Percentiles rank a stretch among this genome's conserved stretches.
Evolutionary conservation across 768 basidiomycete species (phyloP).

Genomic region (Glaciozyma antarctica): DNA sequence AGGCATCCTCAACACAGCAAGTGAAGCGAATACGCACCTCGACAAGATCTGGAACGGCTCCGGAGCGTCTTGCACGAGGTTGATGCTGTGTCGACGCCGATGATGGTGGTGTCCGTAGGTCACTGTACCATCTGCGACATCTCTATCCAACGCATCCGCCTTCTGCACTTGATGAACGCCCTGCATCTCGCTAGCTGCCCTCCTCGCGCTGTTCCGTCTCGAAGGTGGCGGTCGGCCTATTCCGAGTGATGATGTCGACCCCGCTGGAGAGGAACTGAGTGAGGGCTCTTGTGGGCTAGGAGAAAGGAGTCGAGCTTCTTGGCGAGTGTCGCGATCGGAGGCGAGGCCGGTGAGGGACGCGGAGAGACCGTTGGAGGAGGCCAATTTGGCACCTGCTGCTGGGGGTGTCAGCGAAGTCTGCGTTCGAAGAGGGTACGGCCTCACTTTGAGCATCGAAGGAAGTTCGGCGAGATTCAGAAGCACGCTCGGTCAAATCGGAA

Average conservation of each 20-base stretch:
- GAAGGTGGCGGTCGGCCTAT: too few species aligned
- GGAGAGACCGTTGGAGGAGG: not conserved
- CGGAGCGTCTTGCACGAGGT: not conserved
- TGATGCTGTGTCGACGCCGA: not conserved
- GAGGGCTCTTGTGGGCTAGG: too few species aligned
- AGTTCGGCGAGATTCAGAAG: too few species aligned
- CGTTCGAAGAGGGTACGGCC: not conserved
- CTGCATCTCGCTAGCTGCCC: not conserved
- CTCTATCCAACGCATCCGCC: too few species aligned
- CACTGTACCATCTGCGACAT: too few species aligned
- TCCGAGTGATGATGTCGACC: too few species aligned
- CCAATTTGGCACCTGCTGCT: not conserved
- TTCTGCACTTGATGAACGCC: not conserved
- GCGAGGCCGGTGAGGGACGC: not conserved
- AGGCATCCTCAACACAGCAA: not conserved
- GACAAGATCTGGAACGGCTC: constrained; percentile 1
- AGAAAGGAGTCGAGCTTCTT: too few species aligned
- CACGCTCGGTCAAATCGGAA: too few species aligned
- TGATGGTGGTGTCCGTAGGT: not conserved
- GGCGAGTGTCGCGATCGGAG: not conserved
- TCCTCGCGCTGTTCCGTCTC: not conserved
- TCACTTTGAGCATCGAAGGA: not conserved
- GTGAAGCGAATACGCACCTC: not conserved
- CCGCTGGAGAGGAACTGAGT: too few species aligned
- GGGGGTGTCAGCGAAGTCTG: not conserved